Evolutionary conservation across 2,329 filamentous ascomycete genomes (phyloP), one percentile per base, ranked within the genome.

Genomic region (Blastomyces parvus): DNA sequence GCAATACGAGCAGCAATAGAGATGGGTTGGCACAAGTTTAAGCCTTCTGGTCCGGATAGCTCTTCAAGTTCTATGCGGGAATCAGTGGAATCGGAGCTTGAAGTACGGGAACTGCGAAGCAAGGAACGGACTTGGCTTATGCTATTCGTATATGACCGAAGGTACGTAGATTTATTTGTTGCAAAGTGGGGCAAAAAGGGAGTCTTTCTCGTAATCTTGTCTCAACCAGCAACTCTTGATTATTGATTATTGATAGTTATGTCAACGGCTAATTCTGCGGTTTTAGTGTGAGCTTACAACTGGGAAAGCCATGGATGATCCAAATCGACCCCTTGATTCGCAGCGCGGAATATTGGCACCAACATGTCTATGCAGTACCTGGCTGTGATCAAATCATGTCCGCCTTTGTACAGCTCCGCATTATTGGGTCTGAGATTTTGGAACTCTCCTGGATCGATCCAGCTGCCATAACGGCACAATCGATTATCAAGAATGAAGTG

Each of bases 301-400:
- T 76, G 0, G 77, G 76, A 4, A 77, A 75, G 59, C 76, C 77
- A 0, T 77, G 73, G 69, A 79, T 79, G 77, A 77, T 78, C 30
- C 75, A 77, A 42, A 68, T 73, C 14, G 74, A 70, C 50, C 69
- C 72, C 19, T 72, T 78, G 58, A 74, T 78, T 57, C 71, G 72
- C 33, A 72, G 74, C n/a, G 67, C 71, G 7, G 71, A 73, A 22
- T 67, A 66, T 14, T 79, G 77, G 77, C 72, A 74, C 65, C 64
- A 66, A 44, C 65, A 68, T 64, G 64, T 63, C 0, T 62, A 71
- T 48, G 74, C 74, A 3, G 70, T 70, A 17, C 66, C 72, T 1
- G 73, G 69, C 3, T 63, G 65, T 25, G 77, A 78, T 64, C 65
- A 70, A 7, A 67, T 77, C 2, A 69, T 78, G 3, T 72, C 71